Conservation (phyloP, 106 monocot species). For the Acanthochlamys bracteata region DNA sequence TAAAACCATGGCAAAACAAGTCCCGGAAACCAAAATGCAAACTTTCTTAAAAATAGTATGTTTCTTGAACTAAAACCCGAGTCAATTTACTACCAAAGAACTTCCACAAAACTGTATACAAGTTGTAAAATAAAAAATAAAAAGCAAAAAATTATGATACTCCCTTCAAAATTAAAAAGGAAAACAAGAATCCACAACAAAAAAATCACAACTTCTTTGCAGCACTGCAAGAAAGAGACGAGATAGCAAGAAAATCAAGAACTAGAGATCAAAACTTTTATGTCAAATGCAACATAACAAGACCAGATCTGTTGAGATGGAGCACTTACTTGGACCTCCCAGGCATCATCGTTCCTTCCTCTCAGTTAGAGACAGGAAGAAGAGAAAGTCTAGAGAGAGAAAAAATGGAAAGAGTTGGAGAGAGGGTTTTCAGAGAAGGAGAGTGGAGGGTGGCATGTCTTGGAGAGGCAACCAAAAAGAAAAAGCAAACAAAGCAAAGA, state of each 20-base stretch:
- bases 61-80: neutral
- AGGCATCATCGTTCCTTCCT: slow-evolving; percentile 15
- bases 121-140: neutral
- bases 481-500: too few relatives aligned
- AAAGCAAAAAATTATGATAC: neutral
- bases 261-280: neutral
- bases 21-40: neutral
- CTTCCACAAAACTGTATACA: neutral
- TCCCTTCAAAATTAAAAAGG: neutral
- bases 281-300: neutral
- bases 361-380: neutral
- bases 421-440: neutral
- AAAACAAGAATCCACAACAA: neutral
- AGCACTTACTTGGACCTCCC: slow-evolving; percentile 24
- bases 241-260: neutral
- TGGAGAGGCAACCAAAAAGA: too few relatives aligned
- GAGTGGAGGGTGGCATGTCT: neutral
- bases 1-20: neutral
- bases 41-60: neutral
- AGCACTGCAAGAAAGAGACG: neutral
- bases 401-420: neutral
- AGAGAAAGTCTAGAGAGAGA: neutral
- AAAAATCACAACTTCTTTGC: neutral
- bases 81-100: neutral
- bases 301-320: slow-evolving; percentile 1